phyloP scores from a whole-genome alignment of 73 alveolate genomes.

The Durusdinium trenchii region DNA sequence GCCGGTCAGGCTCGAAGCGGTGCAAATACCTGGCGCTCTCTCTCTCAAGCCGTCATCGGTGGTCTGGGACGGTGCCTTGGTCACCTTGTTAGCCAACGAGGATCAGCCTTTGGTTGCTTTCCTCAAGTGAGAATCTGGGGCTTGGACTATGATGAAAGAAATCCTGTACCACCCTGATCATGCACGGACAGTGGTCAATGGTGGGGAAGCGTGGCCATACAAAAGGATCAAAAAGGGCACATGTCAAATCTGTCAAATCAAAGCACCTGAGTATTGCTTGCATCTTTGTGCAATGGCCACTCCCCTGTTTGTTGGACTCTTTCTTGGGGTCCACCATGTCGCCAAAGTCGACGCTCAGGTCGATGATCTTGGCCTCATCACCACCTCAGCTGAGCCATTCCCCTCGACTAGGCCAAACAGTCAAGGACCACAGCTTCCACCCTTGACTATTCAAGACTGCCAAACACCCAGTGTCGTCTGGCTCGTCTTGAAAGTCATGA shows the following conservation, averaged over 20 bases:
- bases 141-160: background rate
- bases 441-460: no score
- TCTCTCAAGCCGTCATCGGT: background rate
- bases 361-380: background rate
- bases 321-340: slow-evolving; percentile 77
- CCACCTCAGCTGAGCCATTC: background rate
- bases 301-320: slow-evolving; percentile 75
- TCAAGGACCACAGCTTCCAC: no score
- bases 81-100: background rate
- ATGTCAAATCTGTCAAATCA: background rate
- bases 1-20: slow-evolving; percentile 31
- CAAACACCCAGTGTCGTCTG: no score
- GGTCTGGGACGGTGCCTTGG: no score
- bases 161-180: no score
- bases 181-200: no score
- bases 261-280: slow-evolving; percentile 57
- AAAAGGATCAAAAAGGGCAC: background rate
- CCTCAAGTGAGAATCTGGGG: background rate
- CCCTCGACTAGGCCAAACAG: no score
- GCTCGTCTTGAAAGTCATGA: no score
- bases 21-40: slow-evolving; percentile 25
- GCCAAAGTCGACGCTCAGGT: slow-evolving; percentile 77
- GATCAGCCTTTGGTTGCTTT: background rate
- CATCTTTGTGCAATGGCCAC: slow-evolving; percentile 95
- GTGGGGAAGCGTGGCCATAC: no score